These are phyloP conservation scores for Phytophthora parvispora DNA, from an alignment of 352 stramenopile genomes.

Conservation along the genomic window DNA sequence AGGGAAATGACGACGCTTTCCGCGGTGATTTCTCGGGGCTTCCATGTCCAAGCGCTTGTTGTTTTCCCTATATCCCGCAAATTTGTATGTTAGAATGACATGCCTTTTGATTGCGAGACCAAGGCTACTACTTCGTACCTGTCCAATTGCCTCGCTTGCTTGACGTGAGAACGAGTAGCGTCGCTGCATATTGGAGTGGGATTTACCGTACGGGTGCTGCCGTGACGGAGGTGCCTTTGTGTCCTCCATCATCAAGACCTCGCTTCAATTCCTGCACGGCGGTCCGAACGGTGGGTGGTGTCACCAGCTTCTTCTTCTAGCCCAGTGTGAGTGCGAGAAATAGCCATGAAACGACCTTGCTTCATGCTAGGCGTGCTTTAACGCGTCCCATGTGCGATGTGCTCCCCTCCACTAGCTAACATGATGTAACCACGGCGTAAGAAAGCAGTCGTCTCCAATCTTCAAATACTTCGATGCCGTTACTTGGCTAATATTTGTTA, in stretches of 20 bases:
- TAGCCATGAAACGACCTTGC: constrained; percentile 35
- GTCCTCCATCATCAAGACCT: constrained; percentile 2
- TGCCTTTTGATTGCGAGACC: background rate
- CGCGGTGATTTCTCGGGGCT: constrained; percentile 28
- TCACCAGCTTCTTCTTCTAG: background rate
- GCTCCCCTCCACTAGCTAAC: constrained; percentile 4
- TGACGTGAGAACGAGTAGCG: constrained; percentile 41
- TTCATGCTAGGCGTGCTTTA: background rate
- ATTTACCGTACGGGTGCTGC: too few species aligned
- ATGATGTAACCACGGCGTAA: constrained; percentile 7
- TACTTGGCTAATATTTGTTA: constrained; percentile 27
- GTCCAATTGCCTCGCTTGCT: constrained; percentile 31
- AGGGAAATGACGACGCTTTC: constrained; percentile 36
- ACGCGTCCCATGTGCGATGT: constrained; percentile 10
- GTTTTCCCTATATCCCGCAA: constrained; percentile 7
- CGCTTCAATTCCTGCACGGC: background rate
- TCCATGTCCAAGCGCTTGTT: constrained; percentile 1
- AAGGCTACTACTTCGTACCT: constrained; percentile 12
- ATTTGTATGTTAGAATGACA: constrained; percentile 5
- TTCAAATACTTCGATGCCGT: constrained; percentile 14
- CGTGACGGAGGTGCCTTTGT: constrained; percentile 9
- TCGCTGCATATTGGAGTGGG: constrained; percentile 28
- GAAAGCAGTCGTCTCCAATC: constrained; percentile 6
- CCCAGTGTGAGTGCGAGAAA: constrained; percentile 18
- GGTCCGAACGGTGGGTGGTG: background rate